phyloP scores from a whole-genome alignment of 1,284 basidiomycete species.

The Puccinia hordei region DNA sequence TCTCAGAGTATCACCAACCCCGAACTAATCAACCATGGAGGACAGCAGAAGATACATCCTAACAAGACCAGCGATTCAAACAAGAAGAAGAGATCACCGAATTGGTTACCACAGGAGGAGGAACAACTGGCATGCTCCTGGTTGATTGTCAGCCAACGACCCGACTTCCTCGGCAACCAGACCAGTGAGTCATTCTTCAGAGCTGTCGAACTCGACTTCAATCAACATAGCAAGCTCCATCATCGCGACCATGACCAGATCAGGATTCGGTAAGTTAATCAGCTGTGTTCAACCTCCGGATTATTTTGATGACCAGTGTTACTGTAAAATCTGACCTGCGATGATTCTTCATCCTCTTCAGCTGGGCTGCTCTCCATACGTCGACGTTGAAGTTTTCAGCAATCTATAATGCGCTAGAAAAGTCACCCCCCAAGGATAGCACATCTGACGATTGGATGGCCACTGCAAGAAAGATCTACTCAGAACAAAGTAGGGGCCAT shows the following conservation, averaged over 20 bases:
- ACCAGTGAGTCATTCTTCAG: constrained; percentile 21
- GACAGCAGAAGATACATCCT: too few relatives aligned
- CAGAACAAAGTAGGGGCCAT: not conserved
- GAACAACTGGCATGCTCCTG: constrained; percentile 18
- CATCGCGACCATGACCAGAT: constrained; percentile 24
- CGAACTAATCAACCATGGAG: too few relatives aligned
- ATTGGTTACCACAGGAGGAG: constrained; percentile 25
- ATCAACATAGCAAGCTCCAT: constrained; percentile 14
- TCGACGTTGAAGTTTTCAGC: constrained; percentile 22
- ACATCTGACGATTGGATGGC: constrained; percentile 16
- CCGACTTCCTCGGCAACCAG: constrained; percentile 7
- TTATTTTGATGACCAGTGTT: not conserved
- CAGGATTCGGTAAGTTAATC: constrained; percentile 13
- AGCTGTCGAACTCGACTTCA: constrained; percentile 22
- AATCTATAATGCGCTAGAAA: constrained; percentile 12
- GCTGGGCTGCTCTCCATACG: constrained; percentile 24
- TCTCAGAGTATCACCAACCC: too few relatives aligned
- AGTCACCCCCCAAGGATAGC: not conserved
- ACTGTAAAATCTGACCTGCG: too few relatives aligned
- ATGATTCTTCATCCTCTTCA: too few relatives aligned
- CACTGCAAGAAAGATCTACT: constrained; percentile 21
- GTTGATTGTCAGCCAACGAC: constrained; percentile 10
- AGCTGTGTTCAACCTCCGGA: too few relatives aligned
- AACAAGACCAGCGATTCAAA: not conserved
- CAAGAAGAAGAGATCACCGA: constrained; percentile 20